A percentile compares a stretch with the other conserved stretches of the same genome.
phyloP scores from a whole-genome alignment of 2,329 filamentous ascomycete genomes.

The Microsporum ferrugineum region DNA sequence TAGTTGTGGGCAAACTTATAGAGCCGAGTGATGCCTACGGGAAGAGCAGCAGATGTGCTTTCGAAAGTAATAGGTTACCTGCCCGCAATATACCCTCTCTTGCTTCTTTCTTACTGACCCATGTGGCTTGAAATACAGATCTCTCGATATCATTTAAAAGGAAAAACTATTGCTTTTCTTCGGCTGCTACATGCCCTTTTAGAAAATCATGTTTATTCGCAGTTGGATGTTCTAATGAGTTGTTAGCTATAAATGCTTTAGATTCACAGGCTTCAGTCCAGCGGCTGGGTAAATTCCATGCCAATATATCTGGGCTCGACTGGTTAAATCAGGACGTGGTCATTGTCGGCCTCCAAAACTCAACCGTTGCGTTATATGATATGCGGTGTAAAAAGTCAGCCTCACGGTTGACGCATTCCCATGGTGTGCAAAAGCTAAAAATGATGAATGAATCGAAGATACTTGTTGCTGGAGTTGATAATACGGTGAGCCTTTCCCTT shows the following conservation, averaged over 20 bases:
- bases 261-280: constrained; percentile 22
- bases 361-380: constrained; percentile 27
- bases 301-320: constrained; percentile 25
- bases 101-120: not conserved
- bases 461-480: constrained; percentile 18
- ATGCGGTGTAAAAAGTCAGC: constrained; percentile 24
- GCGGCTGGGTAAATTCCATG: constrained; percentile 16
- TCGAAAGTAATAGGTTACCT: constrained; percentile 1
- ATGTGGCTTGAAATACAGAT: not conserved
- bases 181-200: constrained; percentile 26
- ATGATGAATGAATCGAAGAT: constrained; percentile 28
- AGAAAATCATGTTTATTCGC: constrained; percentile 24
- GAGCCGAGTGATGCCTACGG: not conserved
- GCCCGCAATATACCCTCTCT: not conserved
- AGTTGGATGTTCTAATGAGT: constrained; percentile 28
- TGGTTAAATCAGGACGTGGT: constrained; percentile 30
- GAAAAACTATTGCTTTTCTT: constrained; percentile 25
- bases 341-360: constrained; percentile 26
- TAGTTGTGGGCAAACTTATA: constrained; percentile 7
- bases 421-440: constrained; percentile 26
- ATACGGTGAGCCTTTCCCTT: constrained; percentile 7
- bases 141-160: constrained; percentile 14
- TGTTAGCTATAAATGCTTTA: constrained; percentile 24
- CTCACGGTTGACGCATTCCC: constrained; percentile 25
- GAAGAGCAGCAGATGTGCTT: not conserved